Conservation (phyloP, 768 basidiomycete species). For the Hypholoma sublateritium region DNA sequence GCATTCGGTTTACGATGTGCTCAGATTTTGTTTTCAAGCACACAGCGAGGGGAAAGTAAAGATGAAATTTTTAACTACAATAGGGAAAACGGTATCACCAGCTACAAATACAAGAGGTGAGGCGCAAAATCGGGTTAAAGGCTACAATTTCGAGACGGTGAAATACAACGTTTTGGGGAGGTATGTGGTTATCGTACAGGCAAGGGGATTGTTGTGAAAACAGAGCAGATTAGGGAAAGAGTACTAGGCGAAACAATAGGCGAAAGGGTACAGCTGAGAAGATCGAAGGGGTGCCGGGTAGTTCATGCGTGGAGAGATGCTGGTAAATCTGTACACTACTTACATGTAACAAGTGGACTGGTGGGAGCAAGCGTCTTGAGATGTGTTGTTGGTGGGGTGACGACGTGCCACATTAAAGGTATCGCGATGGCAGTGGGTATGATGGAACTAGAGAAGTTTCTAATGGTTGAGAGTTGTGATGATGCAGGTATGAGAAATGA, state of each 20-base stretch:
- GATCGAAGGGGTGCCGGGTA: background rate
- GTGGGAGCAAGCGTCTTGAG: background rate
- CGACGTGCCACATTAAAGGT: background rate
- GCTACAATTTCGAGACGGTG: background rate
- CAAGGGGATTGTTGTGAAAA: background rate
- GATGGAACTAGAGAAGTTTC: background rate
- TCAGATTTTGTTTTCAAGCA: background rate
- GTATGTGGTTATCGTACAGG: no score
- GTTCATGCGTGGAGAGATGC: background rate
- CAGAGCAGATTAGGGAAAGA: background rate
- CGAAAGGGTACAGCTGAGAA: background rate
- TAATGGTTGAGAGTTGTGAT: slow-evolving; percentile 1
- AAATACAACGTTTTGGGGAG: background rate
- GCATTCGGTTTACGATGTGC: no score
- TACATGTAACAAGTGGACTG: background rate
- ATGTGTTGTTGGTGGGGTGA: background rate
- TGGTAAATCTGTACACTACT: slow-evolving; percentile 2
- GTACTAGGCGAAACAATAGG: background rate
- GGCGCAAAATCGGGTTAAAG: background rate
- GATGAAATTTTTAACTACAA: background rate
- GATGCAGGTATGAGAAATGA: slow-evolving; percentile 8
- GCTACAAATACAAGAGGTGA: background rate
- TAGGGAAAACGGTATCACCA: background rate
- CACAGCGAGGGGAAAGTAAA: background rate
- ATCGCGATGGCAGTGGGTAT: background rate